Base-by-base conservation (phyloP, 1,284 basidiomycete species). In the Marasmius tenuissimus region DNA sequence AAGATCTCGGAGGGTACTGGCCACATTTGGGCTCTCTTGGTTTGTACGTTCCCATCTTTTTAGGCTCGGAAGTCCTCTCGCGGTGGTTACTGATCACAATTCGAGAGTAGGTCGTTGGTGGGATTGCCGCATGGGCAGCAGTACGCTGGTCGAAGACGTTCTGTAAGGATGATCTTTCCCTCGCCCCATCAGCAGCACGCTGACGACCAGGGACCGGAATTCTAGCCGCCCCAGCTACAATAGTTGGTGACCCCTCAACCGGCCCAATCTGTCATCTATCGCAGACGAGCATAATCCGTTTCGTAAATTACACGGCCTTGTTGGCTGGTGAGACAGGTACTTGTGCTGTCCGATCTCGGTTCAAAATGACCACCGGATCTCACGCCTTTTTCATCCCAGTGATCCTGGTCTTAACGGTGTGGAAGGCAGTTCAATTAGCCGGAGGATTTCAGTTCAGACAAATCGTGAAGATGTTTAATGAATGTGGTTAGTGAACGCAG, bases 1-100 rank as follows among this genome's bases (percentile, higher is more conserved):
- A 54, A 53, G 33, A 34, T 60, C 58, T 33, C 35, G 58, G 20
- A 60, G 47, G 18, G 40, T 60, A 14, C 58, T 60, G n/a, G 20
- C 33, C 12, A 22, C 53, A 4, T 52, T 60, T 45, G 38, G 51
- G 4, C 27, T 60, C 3, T 33, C 50, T 9, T 60, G 58, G 58
- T 14, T 53, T 34, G 58, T 60, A 47, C 39, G 58, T 50, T 11
- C 14, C 16, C 12, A 11, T 6, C 4, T 59, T 12, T 51, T 20
- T 20, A 6, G 10, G 37, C 47, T 35, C 20, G 18, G 45, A 11
- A 16, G n/a, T 16, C 20, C 45, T 52, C 16, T 52, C n/a, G 27
- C 39, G 49, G 12, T 42, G 12, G 10, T 50, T n/a, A 12, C 27
- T 50, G n/a, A 49, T 20, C 34, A 40, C 27, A 54, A 2, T n/a